Base-by-base conservation (phyloP, 345 rosid species). In the Limnanthes douglasii region DNA sequence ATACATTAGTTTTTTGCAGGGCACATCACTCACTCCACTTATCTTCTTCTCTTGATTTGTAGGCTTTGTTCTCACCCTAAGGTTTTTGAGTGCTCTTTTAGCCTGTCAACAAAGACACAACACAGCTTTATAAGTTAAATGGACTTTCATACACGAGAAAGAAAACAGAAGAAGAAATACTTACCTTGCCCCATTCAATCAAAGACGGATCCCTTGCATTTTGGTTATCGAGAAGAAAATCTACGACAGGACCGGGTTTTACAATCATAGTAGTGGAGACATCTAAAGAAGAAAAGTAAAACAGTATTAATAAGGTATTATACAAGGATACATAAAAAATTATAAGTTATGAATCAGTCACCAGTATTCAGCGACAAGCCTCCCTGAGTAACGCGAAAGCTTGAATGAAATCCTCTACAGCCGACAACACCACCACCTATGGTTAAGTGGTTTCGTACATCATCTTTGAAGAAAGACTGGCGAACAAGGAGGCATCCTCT, bases 281-380 rank as follows among this genome's bases (percentile, higher is more conserved):
- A 69, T 86, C 94, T 86, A 15, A 18, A 37, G 29, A 46, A 20
- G 35, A 10, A 14, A 39, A 52, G 25, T 2, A 53, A 31, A 35
- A 23, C 5, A 43, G 17, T 24, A 46, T 21, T 14, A n/a, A 27
- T 32, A 3, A 30, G 34, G 36, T 43, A 45, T 34, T 3, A 1
- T 17, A 23, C 15, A 48, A 3, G 36, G 36, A 42, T 43, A 24
- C 8, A 6, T 6, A 15, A 5, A n/a, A 50, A 29, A 20, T 16
- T 18, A 47, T 6, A 44, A 24, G 17, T 21, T 34, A 46, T 37
- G 32, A 37, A 18, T 17, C 15, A 12, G 0, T 1, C 30, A 88
- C 93, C 97, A 39, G 79, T 76, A 57, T 88, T 88, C 18, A 88
- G 72, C 11, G 95, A 88, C 54, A 88, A 42, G 47, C 97, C 97